Evolutionary conservation across 139 green algal genomes (phyloP).

Genomic region (Ostreobium quekettii): DNA sequence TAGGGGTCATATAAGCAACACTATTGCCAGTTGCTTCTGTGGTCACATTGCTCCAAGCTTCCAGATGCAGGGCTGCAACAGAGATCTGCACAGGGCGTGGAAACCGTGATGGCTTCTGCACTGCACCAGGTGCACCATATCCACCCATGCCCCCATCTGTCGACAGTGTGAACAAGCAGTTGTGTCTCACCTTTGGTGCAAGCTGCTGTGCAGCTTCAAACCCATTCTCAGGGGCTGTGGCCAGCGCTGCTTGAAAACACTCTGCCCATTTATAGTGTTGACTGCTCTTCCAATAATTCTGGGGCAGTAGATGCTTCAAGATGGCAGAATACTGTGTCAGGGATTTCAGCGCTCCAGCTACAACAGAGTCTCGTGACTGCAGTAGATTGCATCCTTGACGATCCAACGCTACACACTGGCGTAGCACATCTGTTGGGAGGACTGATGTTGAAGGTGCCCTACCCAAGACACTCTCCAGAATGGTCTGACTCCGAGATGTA

Average conservation of each 20-base stretch:
- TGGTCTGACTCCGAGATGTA: too few species aligned
- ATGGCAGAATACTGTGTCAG: slow-evolving; percentile 2
- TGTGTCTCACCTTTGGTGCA: slow-evolving; percentile 1
- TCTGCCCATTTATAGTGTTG: slow-evolving; percentile 10
- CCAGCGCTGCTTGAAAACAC: slow-evolving; percentile 2
- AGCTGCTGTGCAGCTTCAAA: background rate
- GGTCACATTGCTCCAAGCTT: too few species aligned
- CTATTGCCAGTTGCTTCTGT: too few species aligned
- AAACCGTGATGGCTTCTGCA: too few species aligned
- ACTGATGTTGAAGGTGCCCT: background rate
- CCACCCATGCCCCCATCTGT: too few species aligned
- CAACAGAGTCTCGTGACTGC: background rate
- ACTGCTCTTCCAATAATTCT: slow-evolving; percentile 10
- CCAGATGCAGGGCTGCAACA: too few species aligned
- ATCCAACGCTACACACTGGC: background rate
- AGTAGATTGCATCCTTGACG: background rate
- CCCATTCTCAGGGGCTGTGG: background rate
- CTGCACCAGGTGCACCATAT: too few species aligned
- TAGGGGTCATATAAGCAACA: too few species aligned
- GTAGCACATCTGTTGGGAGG: slow-evolving; percentile 5
- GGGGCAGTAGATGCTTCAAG: slow-evolving; percentile 1
- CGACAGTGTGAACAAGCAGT: too few species aligned
- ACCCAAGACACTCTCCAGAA: background rate
- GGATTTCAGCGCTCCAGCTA: background rate
- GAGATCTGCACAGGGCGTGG: too few species aligned